Evolutionary conservation across 2,329 filamentous ascomycete species (phyloP), one percentile per base, ranked within the genome.

Genomic region (Monosporascus sp.): DNA sequence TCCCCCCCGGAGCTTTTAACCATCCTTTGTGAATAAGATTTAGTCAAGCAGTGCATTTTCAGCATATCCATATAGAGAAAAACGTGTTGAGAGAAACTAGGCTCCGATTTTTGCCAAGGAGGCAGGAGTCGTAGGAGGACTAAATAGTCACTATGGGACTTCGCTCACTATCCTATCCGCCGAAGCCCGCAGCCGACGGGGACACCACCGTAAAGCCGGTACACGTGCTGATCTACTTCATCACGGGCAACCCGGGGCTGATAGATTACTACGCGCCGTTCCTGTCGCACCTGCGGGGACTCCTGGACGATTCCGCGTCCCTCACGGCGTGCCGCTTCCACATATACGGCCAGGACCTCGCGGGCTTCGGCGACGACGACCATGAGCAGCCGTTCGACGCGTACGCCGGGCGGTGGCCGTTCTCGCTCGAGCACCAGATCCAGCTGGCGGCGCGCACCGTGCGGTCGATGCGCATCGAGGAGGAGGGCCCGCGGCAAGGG

Each of bases 201-300:
- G 49, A 49, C 6, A 38, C 49, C 22, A 43, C 53, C 17, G 40
- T 22, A 22, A 44, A 35, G 17, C 40, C 55, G 17, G 58, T 55
- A 26, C 47, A 66, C 22, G 72, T 70, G 55, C 78, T 91, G 49
- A 72, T 92, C 60, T 91, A 84, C 72, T 87, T 89, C 69, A 77
- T 93, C 41, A 82, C 86, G 28, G 89, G 89, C 20, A 93, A 93
- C 59, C 89, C 89, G 5, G 89, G 89, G 5, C 75, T 91, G 18
- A 80, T 91, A 49, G 81, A 79, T 52, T 93, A 89, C 76, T 93
- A 93, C 69, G 73, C 72, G 53, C 76, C 80, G 38, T 93, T 91
- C 68, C 74, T 91, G 11, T 73, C 73, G 0, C 73, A 77, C 15
- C 71, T 91, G 2, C 75, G 82, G 46, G 66, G 70, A 1, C 70